phyloP scores from a whole-genome alignment of 2,329 filamentous ascomycete species.

The Neospermospora avenae region DNA sequence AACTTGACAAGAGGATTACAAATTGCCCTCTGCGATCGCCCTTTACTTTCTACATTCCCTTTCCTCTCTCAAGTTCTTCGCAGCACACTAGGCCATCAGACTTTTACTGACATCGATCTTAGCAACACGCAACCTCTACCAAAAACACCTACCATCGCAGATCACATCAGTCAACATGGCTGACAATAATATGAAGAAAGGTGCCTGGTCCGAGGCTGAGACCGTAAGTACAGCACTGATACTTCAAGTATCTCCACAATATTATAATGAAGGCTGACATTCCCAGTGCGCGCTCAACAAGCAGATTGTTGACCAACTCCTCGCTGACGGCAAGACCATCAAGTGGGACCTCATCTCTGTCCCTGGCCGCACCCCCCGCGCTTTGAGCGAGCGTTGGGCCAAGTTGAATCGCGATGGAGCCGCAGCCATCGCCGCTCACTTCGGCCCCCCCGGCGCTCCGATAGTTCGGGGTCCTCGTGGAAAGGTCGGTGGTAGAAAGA shows the following conservation, averaged over 20 bases:
- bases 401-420: not conserved
- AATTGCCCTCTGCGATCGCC: not conserved
- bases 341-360: not conserved
- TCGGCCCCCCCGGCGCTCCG: not conserved
- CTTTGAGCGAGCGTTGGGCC: not conserved
- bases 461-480: not conserved
- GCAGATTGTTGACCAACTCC: not conserved
- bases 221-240: not conserved
- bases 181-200: not conserved
- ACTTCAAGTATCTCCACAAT: not conserved
- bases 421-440: not conserved
- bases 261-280: not conserved
- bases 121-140: not conserved
- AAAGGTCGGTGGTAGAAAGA: not conserved
- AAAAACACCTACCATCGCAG: not conserved
- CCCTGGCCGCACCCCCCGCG: not conserved
- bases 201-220: not conserved
- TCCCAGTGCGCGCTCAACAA: not conserved
- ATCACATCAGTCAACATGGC: not conserved
- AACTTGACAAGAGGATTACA: too few species aligned
- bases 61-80: not conserved
- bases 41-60: not conserved
- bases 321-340: not conserved
- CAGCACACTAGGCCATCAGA: not conserved
- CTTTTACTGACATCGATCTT: not conserved